phyloP scores from a whole-genome alignment of 768 basidiomycete species.

The Leucogyrophana mollusca region DNA sequence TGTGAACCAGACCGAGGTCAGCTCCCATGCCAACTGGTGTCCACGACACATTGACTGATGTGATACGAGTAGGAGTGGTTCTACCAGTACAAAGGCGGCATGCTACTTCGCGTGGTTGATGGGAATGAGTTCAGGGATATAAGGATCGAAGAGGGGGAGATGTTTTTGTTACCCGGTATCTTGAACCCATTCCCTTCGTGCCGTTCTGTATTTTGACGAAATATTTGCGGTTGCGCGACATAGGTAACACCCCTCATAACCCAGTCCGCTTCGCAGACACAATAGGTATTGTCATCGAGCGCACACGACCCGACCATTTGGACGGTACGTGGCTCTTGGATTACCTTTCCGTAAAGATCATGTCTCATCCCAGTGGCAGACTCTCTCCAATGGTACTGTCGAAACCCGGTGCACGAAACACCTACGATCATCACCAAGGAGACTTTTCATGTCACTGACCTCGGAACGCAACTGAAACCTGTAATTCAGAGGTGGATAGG shows the following conservation, averaged over 20 bases:
- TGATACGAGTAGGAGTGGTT: slow-evolving; percentile 80
- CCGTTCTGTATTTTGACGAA: neutral
- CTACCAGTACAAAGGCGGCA: slow-evolving; percentile 92
- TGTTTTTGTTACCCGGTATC: slow-evolving; percentile 92
- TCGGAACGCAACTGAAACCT: slow-evolving; percentile 92
- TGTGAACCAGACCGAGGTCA: slow-evolving; percentile 89
- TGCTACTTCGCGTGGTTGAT: slow-evolving; percentile 87
- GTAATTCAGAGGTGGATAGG: slow-evolving; percentile 84
- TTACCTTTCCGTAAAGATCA: neutral
- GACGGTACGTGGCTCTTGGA: slow-evolving; percentile 55
- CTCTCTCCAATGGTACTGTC: slow-evolving; percentile 91
- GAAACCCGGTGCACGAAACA: slow-evolving; percentile 50
- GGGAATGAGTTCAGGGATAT: slow-evolving; percentile 82
- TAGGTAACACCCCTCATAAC: slow-evolving; percentile 96
- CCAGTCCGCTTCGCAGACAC: slow-evolving; percentile 90
- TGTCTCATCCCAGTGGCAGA: slow-evolving; percentile 51
- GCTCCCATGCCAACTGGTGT: slow-evolving; percentile 8
- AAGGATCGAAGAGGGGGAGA: slow-evolving; percentile 89
- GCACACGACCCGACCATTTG: slow-evolving; percentile 71
- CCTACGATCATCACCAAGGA: slow-evolving; percentile 85
- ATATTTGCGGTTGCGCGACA: neutral
- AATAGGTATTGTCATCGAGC: slow-evolving; percentile 88
- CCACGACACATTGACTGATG: neutral
- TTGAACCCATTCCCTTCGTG: neutral
- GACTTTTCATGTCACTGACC: slow-evolving; percentile 82